Base-by-base conservation (phyloP, 768 basidiomycete genomes). In the Amanita fuliginea region DNA sequence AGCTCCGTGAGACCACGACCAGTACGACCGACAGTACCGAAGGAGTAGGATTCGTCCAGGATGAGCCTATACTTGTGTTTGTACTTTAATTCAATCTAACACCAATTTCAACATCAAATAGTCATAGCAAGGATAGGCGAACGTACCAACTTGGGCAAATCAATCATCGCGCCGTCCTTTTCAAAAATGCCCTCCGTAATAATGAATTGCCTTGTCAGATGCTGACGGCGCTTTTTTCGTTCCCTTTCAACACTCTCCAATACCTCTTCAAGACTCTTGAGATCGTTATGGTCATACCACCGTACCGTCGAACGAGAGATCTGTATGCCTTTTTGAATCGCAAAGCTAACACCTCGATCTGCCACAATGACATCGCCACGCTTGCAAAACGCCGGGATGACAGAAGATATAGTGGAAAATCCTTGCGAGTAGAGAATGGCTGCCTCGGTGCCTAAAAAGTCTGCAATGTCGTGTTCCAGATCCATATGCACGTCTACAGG, bases 331-430 rank as follows among this genome's bases (percentile, higher is more conserved):
- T 93, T 95, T 63, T 97, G 94, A 48, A 97, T 88, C 13, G 89
- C 82, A 64, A 98, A 92, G 65, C 88, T 95, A 56, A 93, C 83
- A n/a, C 83, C 80, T n/a, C 91, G 81, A 65, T 99, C 95, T 3
- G 92, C 93, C n/a, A 99, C 88, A 59, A 99, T 94, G 59, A 99
- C 81, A 59, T 99, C 95, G 1, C 93, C 94, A 53, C 95, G 81
- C 64, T 99, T 98, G 73, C 87, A 90, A 67, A 98, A 99, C 1
- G 96, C 90, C 0, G 96, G 91, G 52, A 98, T 96, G 59, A 94
- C 91, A 13, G 92, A 95, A 3, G 88, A 81, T 55, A 91, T 81
- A 49, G 92, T 91, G 7, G 89, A 81, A 64, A 95, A 97, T 10
- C 83, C 85, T 67, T 98, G 95, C 0, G 93, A 85, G 64, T 97